phyloP scores from a whole-genome alignment of 163 green algal species.

The Chlamydomonas reinhardtii region DNA sequence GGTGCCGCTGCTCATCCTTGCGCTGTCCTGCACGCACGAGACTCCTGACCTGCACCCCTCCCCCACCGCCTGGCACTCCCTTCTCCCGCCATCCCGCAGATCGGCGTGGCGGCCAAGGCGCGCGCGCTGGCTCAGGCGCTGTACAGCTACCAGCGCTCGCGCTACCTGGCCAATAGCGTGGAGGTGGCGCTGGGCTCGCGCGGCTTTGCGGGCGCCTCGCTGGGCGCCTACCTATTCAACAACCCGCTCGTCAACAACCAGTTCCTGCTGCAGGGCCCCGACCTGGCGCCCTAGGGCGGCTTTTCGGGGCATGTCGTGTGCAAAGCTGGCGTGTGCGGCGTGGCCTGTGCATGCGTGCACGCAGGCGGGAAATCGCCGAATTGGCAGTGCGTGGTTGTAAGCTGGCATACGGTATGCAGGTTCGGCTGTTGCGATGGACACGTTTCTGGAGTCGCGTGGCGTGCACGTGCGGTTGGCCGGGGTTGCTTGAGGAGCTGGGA shows the following conservation, averaged over 20 bases:
- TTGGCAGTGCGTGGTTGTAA: too few relatives aligned
- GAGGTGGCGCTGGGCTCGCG: constrained; percentile 3
- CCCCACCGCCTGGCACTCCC: background rate
- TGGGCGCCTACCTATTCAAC: constrained; percentile 44
- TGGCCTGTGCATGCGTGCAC: too few relatives aligned
- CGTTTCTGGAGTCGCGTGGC: too few relatives aligned
- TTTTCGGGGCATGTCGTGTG: too few relatives aligned
- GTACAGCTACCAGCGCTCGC: constrained; percentile 29
- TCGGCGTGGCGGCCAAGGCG: constrained; percentile 41
- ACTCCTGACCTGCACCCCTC: background rate
- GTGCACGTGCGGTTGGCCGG: too few relatives aligned
- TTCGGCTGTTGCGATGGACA: too few relatives aligned
- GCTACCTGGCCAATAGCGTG: constrained; percentile 30
- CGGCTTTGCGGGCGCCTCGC: constrained; percentile 10
- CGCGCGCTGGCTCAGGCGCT: constrained; percentile 31
- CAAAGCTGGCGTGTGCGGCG: too few relatives aligned
- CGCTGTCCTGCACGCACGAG: too few relatives aligned
- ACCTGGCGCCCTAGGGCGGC: background rate
- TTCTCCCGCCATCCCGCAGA: background rate
- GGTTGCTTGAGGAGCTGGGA: too few relatives aligned
- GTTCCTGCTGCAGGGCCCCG: constrained; percentile 47
- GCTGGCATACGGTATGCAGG: too few relatives aligned
- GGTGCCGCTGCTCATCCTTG: too few relatives aligned
- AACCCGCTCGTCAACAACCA: constrained; percentile 41
- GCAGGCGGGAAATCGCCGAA: too few relatives aligned